Conservation (phyloP, 257 asterid genomes). For the Sherardia arvensis region DNA sequence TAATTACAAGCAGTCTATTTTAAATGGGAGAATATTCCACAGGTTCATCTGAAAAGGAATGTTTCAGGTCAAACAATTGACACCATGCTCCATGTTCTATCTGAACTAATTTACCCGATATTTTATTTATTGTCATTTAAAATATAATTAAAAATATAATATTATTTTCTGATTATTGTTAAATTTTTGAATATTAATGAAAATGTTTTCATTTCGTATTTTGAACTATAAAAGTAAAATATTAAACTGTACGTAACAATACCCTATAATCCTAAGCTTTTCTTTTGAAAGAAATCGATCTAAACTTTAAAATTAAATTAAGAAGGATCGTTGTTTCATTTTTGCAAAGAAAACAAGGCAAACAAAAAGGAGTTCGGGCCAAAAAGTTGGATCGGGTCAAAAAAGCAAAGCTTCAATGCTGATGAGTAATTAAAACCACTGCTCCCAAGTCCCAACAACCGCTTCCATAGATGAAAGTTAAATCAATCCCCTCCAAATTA, state of each 20-base stretch:
- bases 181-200: too few relatives aligned
- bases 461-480: not conserved
- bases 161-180: too few relatives aligned
- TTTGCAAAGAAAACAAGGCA: not conserved
- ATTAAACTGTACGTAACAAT: too few relatives aligned
- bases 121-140: too few relatives aligned
- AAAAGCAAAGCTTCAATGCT: conserved; percentile 19
- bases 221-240: too few relatives aligned
- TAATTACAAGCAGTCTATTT: not conserved
- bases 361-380: not conserved
- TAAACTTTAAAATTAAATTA: too few relatives aligned
- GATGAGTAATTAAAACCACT: not conserved
- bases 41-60: conserved; percentile 12
- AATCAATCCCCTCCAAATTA: conserved; percentile 30
- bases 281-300: too few relatives aligned
- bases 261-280: too few relatives aligned
- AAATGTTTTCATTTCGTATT: too few relatives aligned
- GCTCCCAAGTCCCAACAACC: conserved; percentile 6
- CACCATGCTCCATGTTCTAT: conserved; percentile 24
- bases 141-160: too few relatives aligned
- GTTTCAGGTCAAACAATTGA: conserved; percentile 20
- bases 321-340: too few relatives aligned
- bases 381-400: conserved; percentile 25
- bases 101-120: too few relatives aligned
- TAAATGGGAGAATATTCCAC: conserved; percentile 1